These are phyloP conservation scores for Peronospora destructor DNA, from an alignment of 352 stramenopile species.

Conservation along the genomic window DNA sequence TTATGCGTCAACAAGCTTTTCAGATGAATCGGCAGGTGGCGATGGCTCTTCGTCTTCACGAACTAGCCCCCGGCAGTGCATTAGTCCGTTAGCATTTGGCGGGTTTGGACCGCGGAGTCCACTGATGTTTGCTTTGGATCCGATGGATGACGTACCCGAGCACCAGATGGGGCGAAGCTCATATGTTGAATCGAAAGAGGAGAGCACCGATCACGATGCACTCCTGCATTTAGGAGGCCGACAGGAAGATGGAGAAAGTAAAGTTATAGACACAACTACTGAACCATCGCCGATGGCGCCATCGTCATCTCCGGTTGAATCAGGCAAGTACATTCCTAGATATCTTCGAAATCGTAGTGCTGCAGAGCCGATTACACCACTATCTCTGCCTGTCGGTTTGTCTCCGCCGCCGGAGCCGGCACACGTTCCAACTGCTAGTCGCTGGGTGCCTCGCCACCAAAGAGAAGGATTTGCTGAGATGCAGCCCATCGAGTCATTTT, in stretches of 20 bases:
- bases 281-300: constrained; percentile 36
- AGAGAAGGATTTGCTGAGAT: constrained; percentile 46
- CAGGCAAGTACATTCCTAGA: constrained; percentile 64
- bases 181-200: constrained; percentile 23
- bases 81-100: constrained; percentile 47
- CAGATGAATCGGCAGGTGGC: constrained; percentile 45
- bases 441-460: constrained; percentile 51
- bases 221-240: constrained; percentile 25
- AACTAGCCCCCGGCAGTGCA: constrained; percentile 45
- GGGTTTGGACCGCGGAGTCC: constrained; percentile 62
- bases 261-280: constrained; percentile 11
- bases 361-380: constrained; percentile 35
- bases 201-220: constrained; percentile 19
- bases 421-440: constrained; percentile 31
- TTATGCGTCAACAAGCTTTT: constrained; percentile 46
- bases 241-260: constrained; percentile 14
- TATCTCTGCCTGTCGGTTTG: constrained; percentile 26
- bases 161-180: constrained; percentile 16
- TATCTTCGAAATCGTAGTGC: constrained; percentile 65
- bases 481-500: constrained; percentile 42
- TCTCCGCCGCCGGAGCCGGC: constrained; percentile 35
- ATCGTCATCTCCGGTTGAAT: constrained; percentile 46
- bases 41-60: constrained; percentile 34
- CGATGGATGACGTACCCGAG: constrained; percentile 56
- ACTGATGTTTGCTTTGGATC: constrained; percentile 74